Conservation (phyloP, 176 grass and related monocot species). For the Eragrostis nindensis region DNA sequence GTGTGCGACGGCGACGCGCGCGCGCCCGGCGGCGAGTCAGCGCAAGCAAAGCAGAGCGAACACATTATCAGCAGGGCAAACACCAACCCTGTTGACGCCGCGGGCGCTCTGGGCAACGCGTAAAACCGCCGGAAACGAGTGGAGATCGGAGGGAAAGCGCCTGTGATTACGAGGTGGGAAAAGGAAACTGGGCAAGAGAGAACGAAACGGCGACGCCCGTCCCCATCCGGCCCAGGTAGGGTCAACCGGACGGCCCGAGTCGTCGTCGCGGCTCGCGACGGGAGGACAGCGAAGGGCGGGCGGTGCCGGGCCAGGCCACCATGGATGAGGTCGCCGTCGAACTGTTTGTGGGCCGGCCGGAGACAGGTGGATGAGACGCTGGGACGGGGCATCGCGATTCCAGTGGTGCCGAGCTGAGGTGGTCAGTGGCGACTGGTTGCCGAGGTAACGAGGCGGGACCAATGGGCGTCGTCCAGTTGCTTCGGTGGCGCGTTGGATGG, state of each 20-base stretch:
- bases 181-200: not conserved
- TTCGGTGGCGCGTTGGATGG: not conserved
- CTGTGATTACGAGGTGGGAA: constrained; percentile 12
- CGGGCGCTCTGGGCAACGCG: no score
- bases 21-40: not conserved
- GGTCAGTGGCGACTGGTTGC: no score
- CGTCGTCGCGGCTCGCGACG: not conserved
- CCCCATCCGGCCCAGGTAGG: not conserved
- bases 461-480: not conserved
- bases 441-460: not conserved
- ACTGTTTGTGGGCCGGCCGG: not conserved
- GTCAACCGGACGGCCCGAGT: not conserved
- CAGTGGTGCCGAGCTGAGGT: not conserved
- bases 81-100: not conserved
- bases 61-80: not conserved
- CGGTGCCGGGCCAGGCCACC: not conserved
- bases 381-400: not conserved
- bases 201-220: not conserved
- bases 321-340: not conserved
- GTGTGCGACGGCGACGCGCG: not conserved
- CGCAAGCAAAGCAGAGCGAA: not conserved
- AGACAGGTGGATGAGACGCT: no score
- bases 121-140: not conserved
- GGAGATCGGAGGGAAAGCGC: not conserved
- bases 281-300: not conserved